A percentile compares a stretch with the other conserved stretches of the same genome.
Evolutionary conservation across 768 basidiomycete genomes (phyloP).

Genomic region (Phlebiopsis gigantea): DNA sequence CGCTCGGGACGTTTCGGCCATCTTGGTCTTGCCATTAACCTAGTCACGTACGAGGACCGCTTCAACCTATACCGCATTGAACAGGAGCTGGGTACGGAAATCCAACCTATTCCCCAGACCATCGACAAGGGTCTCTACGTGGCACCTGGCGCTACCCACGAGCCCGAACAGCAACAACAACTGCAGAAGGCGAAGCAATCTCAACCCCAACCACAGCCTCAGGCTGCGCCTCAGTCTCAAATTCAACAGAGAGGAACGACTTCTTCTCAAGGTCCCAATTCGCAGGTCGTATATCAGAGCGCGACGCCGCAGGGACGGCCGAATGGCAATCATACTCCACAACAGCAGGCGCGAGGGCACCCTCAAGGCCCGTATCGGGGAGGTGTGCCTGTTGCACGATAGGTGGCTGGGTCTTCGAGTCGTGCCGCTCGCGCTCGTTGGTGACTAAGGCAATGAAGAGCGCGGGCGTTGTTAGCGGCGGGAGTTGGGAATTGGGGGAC

Average conservation of each 20-base stretch:
- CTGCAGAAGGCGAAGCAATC: constrained; percentile 28
- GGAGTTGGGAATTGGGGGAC: not conserved
- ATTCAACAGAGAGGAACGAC: constrained; percentile 22
- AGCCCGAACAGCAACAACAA: constrained; percentile 40
- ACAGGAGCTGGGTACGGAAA: constrained; percentile 97
- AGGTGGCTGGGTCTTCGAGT: not conserved
- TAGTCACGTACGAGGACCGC: constrained; percentile 96
- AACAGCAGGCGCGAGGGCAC: constrained; percentile 11
- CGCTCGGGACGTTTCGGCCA: constrained; percentile 98
- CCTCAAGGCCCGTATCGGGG: constrained; percentile 20
- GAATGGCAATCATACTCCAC: constrained; percentile 23
- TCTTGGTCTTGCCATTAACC: constrained; percentile 93
- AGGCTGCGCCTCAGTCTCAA: constrained; percentile 19
- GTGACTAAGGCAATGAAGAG: not conserved
- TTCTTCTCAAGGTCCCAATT: constrained; percentile 14
- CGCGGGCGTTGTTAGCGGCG: not conserved
- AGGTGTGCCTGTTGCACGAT: constrained; percentile 26
- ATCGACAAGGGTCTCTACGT: constrained; percentile 95
- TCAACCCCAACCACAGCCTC: constrained; percentile 13
- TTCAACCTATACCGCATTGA: constrained; percentile 98
- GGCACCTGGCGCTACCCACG: constrained; percentile 51
- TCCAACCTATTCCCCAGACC: constrained; percentile 85
- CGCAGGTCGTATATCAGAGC: constrained; percentile 29
- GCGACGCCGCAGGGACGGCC: constrained; percentile 18
- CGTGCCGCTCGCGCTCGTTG: not conserved